Evolutionary conservation across 129 eudicot genomes (phyloP), one percentile per base, ranked within the genome.

Genomic region (Tanacetum coccineum): DNA sequence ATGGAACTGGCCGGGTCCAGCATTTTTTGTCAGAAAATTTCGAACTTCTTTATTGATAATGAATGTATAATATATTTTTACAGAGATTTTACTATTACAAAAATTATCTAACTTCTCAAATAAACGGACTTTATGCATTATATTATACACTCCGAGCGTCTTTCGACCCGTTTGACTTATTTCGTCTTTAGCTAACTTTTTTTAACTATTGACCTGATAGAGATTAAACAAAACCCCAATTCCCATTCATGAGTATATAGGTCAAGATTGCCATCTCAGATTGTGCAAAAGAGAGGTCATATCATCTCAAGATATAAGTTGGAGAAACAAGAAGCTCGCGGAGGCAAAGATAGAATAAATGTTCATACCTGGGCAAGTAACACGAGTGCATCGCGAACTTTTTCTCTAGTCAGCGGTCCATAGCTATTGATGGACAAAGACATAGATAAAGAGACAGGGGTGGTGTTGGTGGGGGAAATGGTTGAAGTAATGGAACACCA

Each of bases 361-460:
- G 46, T 32, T 32, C 18, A 59, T 70, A 78, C 89, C 85, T 84
- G 85, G 77, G 70, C 83, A 62, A 84, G 89, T 69, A 54, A 44
- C 15, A 84, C 6, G 32, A 84, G 83, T 17, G 90, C 90, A 53
- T 81, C 90, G 51, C 84, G 84, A 40, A 84, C 86, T 76, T 76
- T 77, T 30, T 81, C 86, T 56, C 81, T 81, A 64, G 48, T 84
- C 49, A 79, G 21, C 21, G 80, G 78, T 57, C 80, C 84, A 75
- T 53, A 67, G 49, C 62, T n/a, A 64, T 68, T 77, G 9, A 13
- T 20, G 69, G 81, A 25, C 61, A 59, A 17, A 11, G 81, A 56
- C 39, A 22, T 73, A 20, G 90, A 44, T 82, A 73, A 55, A 84
- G 84, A 64, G 83, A 81, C 7, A 74, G 73, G 10, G 90, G 62